Base-by-base conservation (phyloP, 192 early-diverging fungal species). In the Spizellomyces sp. region DNA sequence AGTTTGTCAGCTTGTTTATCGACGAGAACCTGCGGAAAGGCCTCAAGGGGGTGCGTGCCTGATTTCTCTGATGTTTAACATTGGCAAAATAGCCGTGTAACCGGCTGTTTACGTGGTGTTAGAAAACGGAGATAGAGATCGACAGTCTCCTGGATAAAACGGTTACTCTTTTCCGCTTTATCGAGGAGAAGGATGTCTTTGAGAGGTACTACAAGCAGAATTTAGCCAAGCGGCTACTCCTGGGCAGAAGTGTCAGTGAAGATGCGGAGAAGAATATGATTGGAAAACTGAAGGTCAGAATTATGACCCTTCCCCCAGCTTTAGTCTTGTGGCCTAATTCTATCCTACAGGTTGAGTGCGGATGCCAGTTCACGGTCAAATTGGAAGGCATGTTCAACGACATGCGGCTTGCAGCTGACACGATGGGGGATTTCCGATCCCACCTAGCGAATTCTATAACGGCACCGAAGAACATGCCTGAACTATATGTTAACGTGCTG, bases 301-400 rank as follows among this genome's bases (percentile, higher is more conserved):
- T 41, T 47, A n/a, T 64, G 19, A 27, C 41, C n/a, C 15, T 27
- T 27, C 47, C 19, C 27, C 15, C 57, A 22, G 12, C 17, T 54
- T n/a, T 54, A 54, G 50, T 54, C 17, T 19, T 19, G 2, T 19
- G 17, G 52, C 48, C 6, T 62, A 22, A 19, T 17, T 45, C 19
- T 9, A n/a, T 2, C 19, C 42, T 19, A 41, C 75, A 91, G 91
- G 78, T 83, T 62, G 98, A 99, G 82, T 97, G 95, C 79, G 96
- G 98, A 6, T 83, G 86, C 6, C 93, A 91, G 48, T 98, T 93
- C 75, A 99, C 96, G n/a, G 87, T 83, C 48, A 91, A 94, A 45
- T 81, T 98, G 12, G 98, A 99, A 68, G 92, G 90, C 22, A 99
- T 99, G 98, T 91, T 98, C 76, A 92, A 88, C 50, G 98, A 99